A percentile compares a stretch with the other conserved stretches of the same genome.
Evolutionary conservation across 257 asterid genomes (phyloP).

Genomic region (Ehretia macrophylla): DNA sequence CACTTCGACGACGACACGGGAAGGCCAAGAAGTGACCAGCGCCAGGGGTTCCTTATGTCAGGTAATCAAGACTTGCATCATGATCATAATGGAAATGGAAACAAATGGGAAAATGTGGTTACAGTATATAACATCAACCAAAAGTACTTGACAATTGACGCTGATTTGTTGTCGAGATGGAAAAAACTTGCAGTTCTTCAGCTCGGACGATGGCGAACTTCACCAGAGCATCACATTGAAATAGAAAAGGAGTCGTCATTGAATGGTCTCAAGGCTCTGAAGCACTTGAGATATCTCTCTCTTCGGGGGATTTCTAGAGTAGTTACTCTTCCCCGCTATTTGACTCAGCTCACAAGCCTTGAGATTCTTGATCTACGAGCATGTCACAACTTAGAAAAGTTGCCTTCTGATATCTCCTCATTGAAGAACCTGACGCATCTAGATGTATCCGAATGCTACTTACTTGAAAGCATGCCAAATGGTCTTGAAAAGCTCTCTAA

Average conservation of each 20-base stretch:
- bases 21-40: background rate
- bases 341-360: slow-evolving; percentile 6
- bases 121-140: background rate
- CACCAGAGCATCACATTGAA: slow-evolving; percentile 8
- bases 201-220: slow-evolving; percentile 5
- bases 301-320: slow-evolving; percentile 8
- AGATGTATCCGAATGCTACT: slow-evolving; percentile 8
- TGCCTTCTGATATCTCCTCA: slow-evolving; percentile 6
- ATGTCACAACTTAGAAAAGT: slow-evolving; percentile 3
- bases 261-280: slow-evolving; percentile 2
- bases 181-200: slow-evolving; percentile 1
- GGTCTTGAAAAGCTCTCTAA: slow-evolving; percentile 7
- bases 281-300: background rate
- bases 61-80: background rate
- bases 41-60: background rate
- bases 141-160: background rate
- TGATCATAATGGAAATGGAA: background rate
- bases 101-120: background rate
- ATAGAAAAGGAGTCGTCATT: slow-evolving; percentile 6
- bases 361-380: slow-evolving; percentile 10
- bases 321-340: background rate
- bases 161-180: background rate
- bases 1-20: too few relatives aligned
- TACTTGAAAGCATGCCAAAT: slow-evolving; percentile 8
- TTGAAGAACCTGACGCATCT: slow-evolving; percentile 6